Conservation (phyloP, 495 filamentous ascomycete genomes). For the Ascodesmis nigricans region DNA sequence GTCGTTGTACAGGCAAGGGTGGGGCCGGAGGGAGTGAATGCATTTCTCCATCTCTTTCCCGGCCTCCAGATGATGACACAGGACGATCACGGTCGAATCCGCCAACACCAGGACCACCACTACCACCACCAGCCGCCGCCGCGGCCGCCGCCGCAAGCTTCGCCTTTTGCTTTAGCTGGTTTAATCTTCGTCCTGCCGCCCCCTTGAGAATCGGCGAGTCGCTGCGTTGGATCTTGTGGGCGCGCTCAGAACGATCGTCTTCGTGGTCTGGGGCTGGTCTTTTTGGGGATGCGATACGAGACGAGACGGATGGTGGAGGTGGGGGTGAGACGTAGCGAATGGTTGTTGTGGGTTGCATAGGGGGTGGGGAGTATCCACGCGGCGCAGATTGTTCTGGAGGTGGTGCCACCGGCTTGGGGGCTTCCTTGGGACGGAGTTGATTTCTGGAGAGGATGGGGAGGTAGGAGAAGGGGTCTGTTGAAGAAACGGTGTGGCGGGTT, state of each 20-base stretch:
- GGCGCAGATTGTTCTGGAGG: neutral
- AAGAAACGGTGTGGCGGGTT: conserved; percentile 38
- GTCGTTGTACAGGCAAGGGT: conserved; percentile 24
- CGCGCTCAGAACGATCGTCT: conserved; percentile 27
- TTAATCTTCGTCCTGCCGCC: conserved; percentile 55
- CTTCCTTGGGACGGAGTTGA: conserved; percentile 50
- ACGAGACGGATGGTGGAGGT: conserved; percentile 10
- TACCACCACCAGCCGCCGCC: conserved; percentile 6
- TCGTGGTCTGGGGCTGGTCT: conserved; percentile 15
- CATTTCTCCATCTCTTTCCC: conserved; percentile 10
- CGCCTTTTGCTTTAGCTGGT: conserved; percentile 45
- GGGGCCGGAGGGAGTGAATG: conserved; percentile 13
- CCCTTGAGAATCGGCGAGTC: conserved; percentile 71
- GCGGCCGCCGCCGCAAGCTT: conserved; percentile 24
- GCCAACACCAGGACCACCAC: conserved; percentile 4
- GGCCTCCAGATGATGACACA: conserved; percentile 8
- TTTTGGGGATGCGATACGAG: conserved; percentile 14
- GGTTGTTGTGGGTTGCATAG: conserved; percentile 9
- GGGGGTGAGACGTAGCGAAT: conserved; percentile 3
- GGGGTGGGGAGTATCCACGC: neutral
- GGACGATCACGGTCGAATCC: conserved; percentile 10
- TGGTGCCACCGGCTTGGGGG: conserved; percentile 30
- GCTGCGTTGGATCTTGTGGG: conserved; percentile 59
- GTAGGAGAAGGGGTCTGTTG: conserved; percentile 55
- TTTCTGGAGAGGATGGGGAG: conserved; percentile 64